Base-by-base conservation (phyloP, 805 yeast genomes). In the Suhomyces vadensis region DNA sequence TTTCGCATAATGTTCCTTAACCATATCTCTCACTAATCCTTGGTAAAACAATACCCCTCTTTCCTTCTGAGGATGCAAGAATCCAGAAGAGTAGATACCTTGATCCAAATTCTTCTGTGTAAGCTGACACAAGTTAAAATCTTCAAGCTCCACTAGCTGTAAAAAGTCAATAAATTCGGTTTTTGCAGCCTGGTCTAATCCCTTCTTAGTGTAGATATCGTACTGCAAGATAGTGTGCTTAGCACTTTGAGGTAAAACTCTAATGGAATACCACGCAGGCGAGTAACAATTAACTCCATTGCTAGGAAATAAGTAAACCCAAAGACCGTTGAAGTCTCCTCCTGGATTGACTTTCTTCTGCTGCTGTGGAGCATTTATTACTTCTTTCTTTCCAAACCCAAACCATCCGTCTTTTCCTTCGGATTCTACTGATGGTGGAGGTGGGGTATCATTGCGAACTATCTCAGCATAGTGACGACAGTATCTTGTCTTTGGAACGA, bases 211-310 rank as follows among this genome's bases (percentile, higher is more conserved):
- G 63, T 73, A 80, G 45, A 80, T 76, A 56, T 80, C 85, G 54
- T 80, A 80, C 54, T 79, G 83, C 54, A 80, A 67, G 27, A 80
- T 65, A 8, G 85, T 80, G 56, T 73, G 78, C 25, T 70, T 68
- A 16, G 83, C 78, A 26, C 74, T 56, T 14, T 77, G 60, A 24
- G 85, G 85, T 47, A 79, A 64, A 3, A 80, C 84, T 53, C 84
- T 67, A 50, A 80, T 79, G 6, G 82, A 73, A 60, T 80, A 80
- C 81, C 83, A 80, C 7, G 84, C 84, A 53, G 85, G 84, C 0
- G 84, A 79, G 56, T 80, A 80, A 55, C 85, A 80, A 62, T 80
- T 80, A 58, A 80, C 61, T 36, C 85, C 85, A 56, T 78, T 78
- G 38, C 73, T 76, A 44, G 85, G 85, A 68, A 69, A 80, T 47